Evolutionary conservation across 2,329 filamentous ascomycete species (phyloP), one percentile per base, ranked within the genome.

Genomic region (Colletotrichum filicis): DNA sequence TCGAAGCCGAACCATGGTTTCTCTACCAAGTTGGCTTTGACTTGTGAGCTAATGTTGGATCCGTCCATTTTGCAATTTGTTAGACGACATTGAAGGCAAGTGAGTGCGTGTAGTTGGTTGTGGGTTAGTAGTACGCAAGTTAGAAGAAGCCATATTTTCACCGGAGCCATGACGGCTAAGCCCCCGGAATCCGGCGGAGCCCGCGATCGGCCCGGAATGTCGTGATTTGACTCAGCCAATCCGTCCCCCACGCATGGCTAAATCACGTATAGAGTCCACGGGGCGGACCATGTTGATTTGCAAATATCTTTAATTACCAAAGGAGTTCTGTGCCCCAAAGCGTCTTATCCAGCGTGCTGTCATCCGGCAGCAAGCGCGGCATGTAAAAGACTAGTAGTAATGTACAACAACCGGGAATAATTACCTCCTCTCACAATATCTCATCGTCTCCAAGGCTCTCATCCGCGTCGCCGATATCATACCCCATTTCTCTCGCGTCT

Each of bases 1-100:
- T 87, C 86, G 65, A 88, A 87, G 1, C 82, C 84, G 49, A 85
- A 80, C 83, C 85, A 49, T 3, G 42, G 8, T 49, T 22, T 49
- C 7, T 49, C 61, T 37, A 81, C 82, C 4, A 56, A 68, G 35
- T 79, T 81, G 3, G 79, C 80, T 0, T 79, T 81, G n/a, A 56
- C 22, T 24, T 26, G 26, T 11, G 42, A 11, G 19, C 16, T 22
- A 9, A 49, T 49, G 4, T 5, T 22, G 19, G 42, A n/a, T 49
- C 19, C 42, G 42, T 49, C 42, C 42, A 22, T 49, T 9, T 49
- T 11, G 42, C 22, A 19, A 22, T 49, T 11, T 2, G 19, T 19
- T 42, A 6, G 5, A 42, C 3, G 35, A 4, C 30, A 6, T 19
- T 19, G 35, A 42, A 19, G 4, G 42, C 16, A 16, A 42, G 5